Evolutionary conservation across 2,329 filamentous ascomycete genomes (phyloP).

Genomic region (Pseudogymnoascus sp.): DNA sequence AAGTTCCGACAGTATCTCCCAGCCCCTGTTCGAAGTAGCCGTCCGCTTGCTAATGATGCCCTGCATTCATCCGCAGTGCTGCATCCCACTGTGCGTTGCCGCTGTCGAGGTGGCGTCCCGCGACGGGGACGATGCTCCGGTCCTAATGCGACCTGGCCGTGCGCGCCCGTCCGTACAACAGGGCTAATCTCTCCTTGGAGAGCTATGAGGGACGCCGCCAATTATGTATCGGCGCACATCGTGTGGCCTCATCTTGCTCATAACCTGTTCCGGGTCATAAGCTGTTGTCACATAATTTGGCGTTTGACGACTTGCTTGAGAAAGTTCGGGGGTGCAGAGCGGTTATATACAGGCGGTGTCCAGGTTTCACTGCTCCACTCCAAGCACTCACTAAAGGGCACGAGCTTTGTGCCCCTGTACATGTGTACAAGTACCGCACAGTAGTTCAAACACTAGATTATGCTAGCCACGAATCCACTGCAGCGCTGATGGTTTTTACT

Average conservation of each 20-base stretch:
- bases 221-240: neutral
- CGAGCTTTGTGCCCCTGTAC: neutral
- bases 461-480: neutral
- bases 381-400: no score
- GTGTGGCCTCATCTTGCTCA: neutral
- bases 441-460: neutral
- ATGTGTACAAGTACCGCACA: neutral
- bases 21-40: conserved; percentile 3
- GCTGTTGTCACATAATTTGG: neutral
- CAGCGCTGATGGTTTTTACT: neutral
- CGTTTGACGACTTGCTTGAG: neutral
- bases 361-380: neutral
- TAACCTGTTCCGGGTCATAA: neutral
- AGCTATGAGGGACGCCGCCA: conserved; percentile 3
- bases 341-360: neutral
- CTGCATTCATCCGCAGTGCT: neutral
- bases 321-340: neutral
- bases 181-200: neutral
- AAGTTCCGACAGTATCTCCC: conserved; percentile 2
- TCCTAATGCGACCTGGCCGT: neutral
- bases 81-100: neutral
- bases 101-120: neutral
- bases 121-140: neutral
- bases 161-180: conserved; percentile 1
- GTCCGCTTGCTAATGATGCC: neutral